These are phyloP conservation scores for Torulaspora delbrueckii DNA, from an alignment of 805 yeast species.

Conservation along the genomic window DNA sequence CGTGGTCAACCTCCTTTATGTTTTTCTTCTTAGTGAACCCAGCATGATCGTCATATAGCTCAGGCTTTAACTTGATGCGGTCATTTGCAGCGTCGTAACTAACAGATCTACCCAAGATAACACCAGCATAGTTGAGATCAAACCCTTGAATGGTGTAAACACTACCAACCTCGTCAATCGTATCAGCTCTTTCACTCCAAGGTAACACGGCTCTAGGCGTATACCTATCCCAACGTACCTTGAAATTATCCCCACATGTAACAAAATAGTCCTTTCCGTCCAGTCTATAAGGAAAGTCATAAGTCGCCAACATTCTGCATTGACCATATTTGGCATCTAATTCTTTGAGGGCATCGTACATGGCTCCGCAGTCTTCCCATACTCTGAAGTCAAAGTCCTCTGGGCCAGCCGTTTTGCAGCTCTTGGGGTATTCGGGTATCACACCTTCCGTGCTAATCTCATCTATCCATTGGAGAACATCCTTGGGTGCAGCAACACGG, in stretches of 20 bases:
- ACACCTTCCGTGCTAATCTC: conserved; percentile 34
- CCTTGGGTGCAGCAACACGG: conserved; percentile 39
- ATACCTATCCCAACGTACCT: conserved; percentile 45
- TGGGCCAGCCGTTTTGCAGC: conserved; percentile 12
- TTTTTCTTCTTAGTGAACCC: conserved; percentile 43
- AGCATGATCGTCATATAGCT: conserved; percentile 43
- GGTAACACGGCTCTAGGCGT: conserved; percentile 39
- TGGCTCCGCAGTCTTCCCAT: conserved; percentile 40
- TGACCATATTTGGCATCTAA: conserved; percentile 37
- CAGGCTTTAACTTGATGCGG: conserved; percentile 34
- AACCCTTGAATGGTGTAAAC: conserved; percentile 48
- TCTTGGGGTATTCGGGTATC: conserved; percentile 35
- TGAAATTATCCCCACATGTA: conserved; percentile 41
- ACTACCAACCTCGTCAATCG: conserved; percentile 46
- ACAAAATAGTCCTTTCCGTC: conserved; percentile 45
- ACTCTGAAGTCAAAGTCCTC: conserved; percentile 34
- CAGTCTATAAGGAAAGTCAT: conserved; percentile 44
- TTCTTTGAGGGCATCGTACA: conserved; percentile 37
- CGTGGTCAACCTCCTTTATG: conserved; percentile 35
- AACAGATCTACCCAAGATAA: conserved; percentile 42
- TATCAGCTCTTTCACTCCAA: conserved; percentile 45
- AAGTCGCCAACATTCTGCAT: conserved; percentile 41
- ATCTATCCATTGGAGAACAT: conserved; percentile 41
- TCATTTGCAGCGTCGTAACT: conserved; percentile 38
- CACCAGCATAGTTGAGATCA: conserved; percentile 45